Evolutionary conservation across 441 rosid species (phyloP).

Genomic region (Melianthus villosus): DNA sequence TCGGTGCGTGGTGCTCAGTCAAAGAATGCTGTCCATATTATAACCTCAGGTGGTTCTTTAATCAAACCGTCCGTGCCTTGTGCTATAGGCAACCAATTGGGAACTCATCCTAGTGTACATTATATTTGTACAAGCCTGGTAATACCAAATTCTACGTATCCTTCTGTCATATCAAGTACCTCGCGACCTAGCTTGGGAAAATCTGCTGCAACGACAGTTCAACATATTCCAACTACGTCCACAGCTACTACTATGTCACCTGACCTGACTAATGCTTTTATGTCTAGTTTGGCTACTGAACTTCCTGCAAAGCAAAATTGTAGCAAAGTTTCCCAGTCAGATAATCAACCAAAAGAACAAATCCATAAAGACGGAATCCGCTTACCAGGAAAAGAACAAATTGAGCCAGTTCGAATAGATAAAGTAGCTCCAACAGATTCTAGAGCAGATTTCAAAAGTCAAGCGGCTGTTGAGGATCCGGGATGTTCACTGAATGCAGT

Average conservation of each 20-base stretch:
- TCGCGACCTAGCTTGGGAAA: conserved; percentile 19
- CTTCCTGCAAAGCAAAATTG: conserved; percentile 19
- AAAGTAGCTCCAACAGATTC: conserved; percentile 14
- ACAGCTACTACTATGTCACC: conserved; percentile 12
- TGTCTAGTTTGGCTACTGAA: conserved; percentile 15
- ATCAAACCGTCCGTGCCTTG: conserved; percentile 20
- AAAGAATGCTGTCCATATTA: too few species aligned
- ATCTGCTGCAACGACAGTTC: conserved; percentile 18
- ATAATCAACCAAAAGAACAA: conserved; percentile 17
- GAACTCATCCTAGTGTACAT: conserved; percentile 24
- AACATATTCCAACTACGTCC: conserved; percentile 15
- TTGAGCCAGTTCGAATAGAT: conserved; percentile 11
- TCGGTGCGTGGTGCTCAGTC: too few species aligned
- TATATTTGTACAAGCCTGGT: conserved; percentile 14
- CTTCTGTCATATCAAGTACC: conserved; percentile 16
- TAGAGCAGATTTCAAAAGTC: conserved; percentile 16
- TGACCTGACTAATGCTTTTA: conserved; percentile 18
- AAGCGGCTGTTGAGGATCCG: conserved; percentile 10
- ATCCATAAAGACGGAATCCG: conserved; percentile 17
- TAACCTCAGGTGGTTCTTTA: too few species aligned
- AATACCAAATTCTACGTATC: conserved; percentile 15
- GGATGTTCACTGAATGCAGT: conserved; percentile 10
- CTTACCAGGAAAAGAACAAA: conserved; percentile 10
- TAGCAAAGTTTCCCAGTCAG: conserved; percentile 13
- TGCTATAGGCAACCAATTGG: conserved; percentile 19